Evolutionary conservation across 441 rosid genomes (phyloP).

Genomic region (Omphalea diandra): DNA sequence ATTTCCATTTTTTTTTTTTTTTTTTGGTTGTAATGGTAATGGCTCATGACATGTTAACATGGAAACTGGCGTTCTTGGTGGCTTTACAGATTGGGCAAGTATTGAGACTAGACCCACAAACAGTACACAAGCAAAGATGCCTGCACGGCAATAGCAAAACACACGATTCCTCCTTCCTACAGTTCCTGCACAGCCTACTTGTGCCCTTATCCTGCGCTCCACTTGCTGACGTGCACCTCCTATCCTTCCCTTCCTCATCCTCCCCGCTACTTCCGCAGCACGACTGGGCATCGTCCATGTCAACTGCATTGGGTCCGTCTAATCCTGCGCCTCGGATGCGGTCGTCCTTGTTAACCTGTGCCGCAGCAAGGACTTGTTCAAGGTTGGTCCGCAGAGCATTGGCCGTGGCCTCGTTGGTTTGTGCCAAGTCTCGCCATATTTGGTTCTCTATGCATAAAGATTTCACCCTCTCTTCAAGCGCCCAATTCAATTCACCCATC

Average conservation of each 20-base stretch:
- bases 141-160: conserved; percentile 83
- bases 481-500: conserved; percentile 57
- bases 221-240: conserved; percentile 3
- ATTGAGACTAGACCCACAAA: conserved; percentile 65
- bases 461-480: conserved; percentile 58
- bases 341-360: conserved; percentile 44
- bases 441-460: conserved; percentile 54
- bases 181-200: conserved; percentile 42
- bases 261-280: conserved; percentile 56
- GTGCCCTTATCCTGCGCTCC: conserved; percentile 19
- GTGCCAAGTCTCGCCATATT: conserved; percentile 71
- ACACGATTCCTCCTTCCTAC: conserved; percentile 65
- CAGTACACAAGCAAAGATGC: conserved; percentile 70
- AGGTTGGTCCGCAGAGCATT: conserved; percentile 58
- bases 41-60: conserved; percentile 56
- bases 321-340: conserved; percentile 7
- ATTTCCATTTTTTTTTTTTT: background rate
- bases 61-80: conserved; percentile 62
- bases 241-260: background rate
- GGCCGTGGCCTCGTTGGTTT: conserved; percentile 66
- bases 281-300: conserved; percentile 54
- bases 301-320: conserved; percentile 19
- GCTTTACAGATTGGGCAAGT: conserved; percentile 72
- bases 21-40: background rate
- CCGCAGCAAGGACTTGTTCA: conserved; percentile 64